Evolutionary conservation across 1,284 basidiomycete species (phyloP), one percentile per base, ranked within the genome.

Genomic region (Apiotrichum brassicae): DNA sequence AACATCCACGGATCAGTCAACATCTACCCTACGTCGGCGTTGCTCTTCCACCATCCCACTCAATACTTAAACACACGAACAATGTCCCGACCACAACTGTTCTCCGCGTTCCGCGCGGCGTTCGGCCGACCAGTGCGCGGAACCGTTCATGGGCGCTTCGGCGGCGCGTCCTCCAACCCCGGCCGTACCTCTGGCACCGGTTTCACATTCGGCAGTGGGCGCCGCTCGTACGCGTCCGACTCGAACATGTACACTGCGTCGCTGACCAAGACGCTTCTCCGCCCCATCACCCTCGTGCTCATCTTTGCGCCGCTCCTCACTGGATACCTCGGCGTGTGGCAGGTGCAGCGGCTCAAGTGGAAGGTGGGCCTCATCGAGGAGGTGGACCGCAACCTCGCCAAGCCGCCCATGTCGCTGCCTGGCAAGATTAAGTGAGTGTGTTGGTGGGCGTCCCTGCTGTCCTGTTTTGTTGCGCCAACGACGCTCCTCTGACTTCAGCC

Each of bases 331-430:
- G 94, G 94, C 19, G 83, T 85, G 30, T 98, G 94, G 95, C 94
- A 99, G 68, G 63, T 82, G 26, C 80, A 89, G 62, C 81, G 95
- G 35, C 78, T 98, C 37, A 82, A 89, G 67, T 99, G 95, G 95
- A 99, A 99, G 73, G 77, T 97, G 26, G 81, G 82, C 45, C 78
- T 98, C 53, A 97, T 98, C 58, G 89, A 97, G 58, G 90, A 97
- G 65, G 78, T 98, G 37, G 87, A 97, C 66, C 83, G 88, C 70
- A 97, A 97, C 74, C 76, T 97, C 24, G 79, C 85, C 54, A 79
- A 85, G 25, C 81, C 82, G 30, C 87, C 95, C 0, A 80, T 98
- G 52, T 68, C 77, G 22, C 76, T 99, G 22, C 94, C 94, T 1
- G 79, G 78, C 36, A 82, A 82, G 70, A 84, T 98, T 76, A 94